Evolutionary conservation across 2,329 filamentous ascomycete species (phyloP).

Genomic region (Alternaria longipes): DNA sequence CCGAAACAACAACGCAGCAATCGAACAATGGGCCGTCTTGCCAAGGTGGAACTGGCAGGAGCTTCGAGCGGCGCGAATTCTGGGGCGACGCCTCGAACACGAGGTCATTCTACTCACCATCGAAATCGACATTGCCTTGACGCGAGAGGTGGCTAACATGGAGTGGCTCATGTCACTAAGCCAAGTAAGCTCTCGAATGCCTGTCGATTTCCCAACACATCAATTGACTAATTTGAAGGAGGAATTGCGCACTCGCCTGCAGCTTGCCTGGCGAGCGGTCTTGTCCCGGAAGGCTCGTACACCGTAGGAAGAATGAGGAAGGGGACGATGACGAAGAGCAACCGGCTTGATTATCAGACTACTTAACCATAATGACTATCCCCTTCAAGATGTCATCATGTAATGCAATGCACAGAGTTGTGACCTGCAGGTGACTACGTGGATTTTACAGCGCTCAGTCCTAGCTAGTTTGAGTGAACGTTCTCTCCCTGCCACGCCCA

Average conservation of each 20-base stretch:
- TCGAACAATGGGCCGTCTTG: not conserved
- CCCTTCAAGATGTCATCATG: too few species aligned
- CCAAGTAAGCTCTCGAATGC: not conserved
- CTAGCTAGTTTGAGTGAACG: not conserved
- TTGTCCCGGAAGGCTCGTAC: not conserved
- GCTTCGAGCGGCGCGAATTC: not conserved
- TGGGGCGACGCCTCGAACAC: not conserved
- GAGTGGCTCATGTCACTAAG: slow-evolving; percentile 2
- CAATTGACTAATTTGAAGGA: not conserved
- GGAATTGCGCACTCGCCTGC: not conserved
- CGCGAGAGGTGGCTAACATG: not conserved
- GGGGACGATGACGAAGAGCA: not conserved
- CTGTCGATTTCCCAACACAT: not conserved
- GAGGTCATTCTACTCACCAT: not conserved
- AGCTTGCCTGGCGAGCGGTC: not conserved
- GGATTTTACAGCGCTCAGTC: not conserved
- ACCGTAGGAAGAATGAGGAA: not conserved
- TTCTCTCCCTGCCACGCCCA: not conserved
- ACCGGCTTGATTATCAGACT: too few species aligned
- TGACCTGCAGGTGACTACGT: not conserved
- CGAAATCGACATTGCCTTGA: not conserved
- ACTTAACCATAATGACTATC: too few species aligned
- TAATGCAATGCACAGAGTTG: not conserved
- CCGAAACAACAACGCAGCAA: not conserved
- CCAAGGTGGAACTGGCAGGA: not conserved